These are phyloP conservation scores for Pseudogymnoascus sp. DNA, from an alignment of 2,329 filamentous ascomycete genomes.

Conservation along the genomic window DNA sequence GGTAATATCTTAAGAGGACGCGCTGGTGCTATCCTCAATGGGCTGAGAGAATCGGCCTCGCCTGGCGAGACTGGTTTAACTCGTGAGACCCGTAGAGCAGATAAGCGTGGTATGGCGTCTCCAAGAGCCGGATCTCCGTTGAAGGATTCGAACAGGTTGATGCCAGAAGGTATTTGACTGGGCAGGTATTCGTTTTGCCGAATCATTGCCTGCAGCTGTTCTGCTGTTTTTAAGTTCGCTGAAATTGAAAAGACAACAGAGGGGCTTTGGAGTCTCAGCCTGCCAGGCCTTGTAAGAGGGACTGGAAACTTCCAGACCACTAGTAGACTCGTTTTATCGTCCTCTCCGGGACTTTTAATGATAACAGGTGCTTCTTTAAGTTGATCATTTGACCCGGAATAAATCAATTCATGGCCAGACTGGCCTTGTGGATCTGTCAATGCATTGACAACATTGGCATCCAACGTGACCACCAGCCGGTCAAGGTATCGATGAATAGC, in stretches of 20 bases:
- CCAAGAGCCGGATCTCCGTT: conserved; percentile 54
- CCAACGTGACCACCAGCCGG: conserved; percentile 56
- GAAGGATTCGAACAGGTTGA: conserved; percentile 73
- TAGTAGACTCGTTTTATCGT: conserved; percentile 36
- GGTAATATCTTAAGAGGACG: conserved; percentile 58
- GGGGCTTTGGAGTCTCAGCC: conserved; percentile 58
- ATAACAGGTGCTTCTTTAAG: conserved; percentile 43
- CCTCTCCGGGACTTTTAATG: conserved; percentile 33
- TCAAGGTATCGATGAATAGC: conserved; percentile 50
- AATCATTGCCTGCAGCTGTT: conserved; percentile 34
- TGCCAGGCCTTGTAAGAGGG: conserved; percentile 45
- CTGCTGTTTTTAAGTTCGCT: conserved; percentile 49
- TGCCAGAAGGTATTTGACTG: conserved; percentile 58
- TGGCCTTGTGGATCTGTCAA: conserved; percentile 31
- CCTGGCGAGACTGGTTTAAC: conserved; percentile 59
- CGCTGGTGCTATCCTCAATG: conserved; percentile 55
- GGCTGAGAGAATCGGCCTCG: conserved; percentile 50
- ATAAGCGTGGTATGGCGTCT: conserved; percentile 55
- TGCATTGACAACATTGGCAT: conserved; percentile 56
- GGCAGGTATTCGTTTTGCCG: conserved; percentile 55
- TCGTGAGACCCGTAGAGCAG: conserved; percentile 64
- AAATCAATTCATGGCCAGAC: conserved; percentile 50
- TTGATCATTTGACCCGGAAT: conserved; percentile 43
- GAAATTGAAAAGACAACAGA: conserved; percentile 56
- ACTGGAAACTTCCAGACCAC: conserved; percentile 53